Evolutionary conservation across 2,329 filamentous ascomycete genomes (phyloP).

Genomic region (Lasiodiplodia sp.): DNA sequence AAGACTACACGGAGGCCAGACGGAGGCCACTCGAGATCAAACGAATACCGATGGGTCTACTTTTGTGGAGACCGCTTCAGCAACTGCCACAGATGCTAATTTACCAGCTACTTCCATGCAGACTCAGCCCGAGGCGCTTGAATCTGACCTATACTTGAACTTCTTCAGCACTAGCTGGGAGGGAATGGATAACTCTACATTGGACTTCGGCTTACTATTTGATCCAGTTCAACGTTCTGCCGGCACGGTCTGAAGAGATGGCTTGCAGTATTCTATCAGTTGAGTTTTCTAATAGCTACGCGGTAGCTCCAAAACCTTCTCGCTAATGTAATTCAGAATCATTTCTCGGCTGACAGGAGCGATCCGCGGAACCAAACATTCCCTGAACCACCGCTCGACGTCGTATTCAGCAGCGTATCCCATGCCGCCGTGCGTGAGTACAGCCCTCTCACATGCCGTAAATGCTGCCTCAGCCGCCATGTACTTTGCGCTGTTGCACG

Average conservation of each 20-base stretch:
- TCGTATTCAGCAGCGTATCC: conserved; percentile 70
- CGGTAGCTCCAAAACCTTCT: conserved; percentile 71
- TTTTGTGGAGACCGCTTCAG: too few relatives aligned
- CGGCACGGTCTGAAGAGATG: neutral
- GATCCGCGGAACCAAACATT: conserved; percentile 66
- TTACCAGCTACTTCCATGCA: neutral
- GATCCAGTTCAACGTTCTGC: neutral
- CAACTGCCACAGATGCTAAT: neutral
- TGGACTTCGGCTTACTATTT: neutral
- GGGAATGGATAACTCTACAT: neutral
- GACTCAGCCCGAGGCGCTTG: neutral
- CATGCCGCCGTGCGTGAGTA: conserved; percentile 67
- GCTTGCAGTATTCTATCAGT: neutral
- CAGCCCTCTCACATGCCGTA: conserved; percentile 64
- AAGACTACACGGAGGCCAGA: conserved; percentile 36
- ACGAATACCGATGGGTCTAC: neutral
- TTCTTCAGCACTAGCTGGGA: neutral
- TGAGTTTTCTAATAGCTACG: conserved; percentile 66
- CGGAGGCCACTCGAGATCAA: neutral
- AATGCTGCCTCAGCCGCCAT: conserved; percentile 68
- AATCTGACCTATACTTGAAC: conserved; percentile 2
- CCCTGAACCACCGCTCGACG: conserved; percentile 66
- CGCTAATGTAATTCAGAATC: conserved; percentile 76
- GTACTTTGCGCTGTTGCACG: conserved; percentile 65
- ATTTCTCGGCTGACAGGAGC: conserved; percentile 71